phyloP scores from a whole-genome alignment of 2,329 filamentous ascomycete species.

The Sclerotinia glacialis region DNA sequence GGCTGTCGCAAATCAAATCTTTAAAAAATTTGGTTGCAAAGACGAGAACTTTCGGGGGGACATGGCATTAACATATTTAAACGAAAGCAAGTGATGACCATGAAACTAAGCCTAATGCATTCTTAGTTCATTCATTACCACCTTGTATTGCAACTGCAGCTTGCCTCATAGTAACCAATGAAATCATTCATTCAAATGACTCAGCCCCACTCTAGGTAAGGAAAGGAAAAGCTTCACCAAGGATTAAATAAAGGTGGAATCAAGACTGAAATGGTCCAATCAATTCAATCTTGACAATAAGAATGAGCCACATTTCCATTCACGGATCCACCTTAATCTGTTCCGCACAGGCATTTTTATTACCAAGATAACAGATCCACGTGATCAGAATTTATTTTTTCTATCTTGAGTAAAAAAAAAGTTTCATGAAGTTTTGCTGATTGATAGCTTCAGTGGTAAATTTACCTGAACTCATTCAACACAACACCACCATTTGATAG shows the following conservation, averaged over 20 bases:
- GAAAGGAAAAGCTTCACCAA: not conserved
- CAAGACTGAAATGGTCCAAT: not conserved
- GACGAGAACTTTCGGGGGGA: constrained; percentile 22
- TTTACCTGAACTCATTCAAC: constrained; percentile 15
- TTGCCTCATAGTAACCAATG: not conserved
- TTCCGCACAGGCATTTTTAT: not conserved
- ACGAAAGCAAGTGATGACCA: constrained; percentile 12
- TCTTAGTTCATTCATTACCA: not conserved
- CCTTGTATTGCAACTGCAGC: constrained; percentile 2
- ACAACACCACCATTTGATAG: not conserved
- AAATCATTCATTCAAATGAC: rapidly evolving
- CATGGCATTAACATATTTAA: constrained; percentile 21
- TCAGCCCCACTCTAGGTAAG: not conserved
- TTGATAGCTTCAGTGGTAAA: constrained; percentile 11
- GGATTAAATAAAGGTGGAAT: not conserved
- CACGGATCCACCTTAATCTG: constrained; percentile 3
- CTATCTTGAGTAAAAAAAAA: constrained; percentile 20
- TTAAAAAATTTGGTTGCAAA: constrained; percentile 22
- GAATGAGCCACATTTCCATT: constrained; percentile 3
- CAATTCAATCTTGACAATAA: not conserved
- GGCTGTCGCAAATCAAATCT: constrained; percentile 19
- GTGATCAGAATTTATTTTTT: constrained; percentile 18
- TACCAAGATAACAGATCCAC: not conserved
- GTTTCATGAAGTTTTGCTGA: constrained; percentile 15
- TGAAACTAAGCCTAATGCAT: constrained; percentile 10